phyloP scores from a whole-genome alignment of 345 rosid species.

The Eucalyptus polyanthemos region DNA sequence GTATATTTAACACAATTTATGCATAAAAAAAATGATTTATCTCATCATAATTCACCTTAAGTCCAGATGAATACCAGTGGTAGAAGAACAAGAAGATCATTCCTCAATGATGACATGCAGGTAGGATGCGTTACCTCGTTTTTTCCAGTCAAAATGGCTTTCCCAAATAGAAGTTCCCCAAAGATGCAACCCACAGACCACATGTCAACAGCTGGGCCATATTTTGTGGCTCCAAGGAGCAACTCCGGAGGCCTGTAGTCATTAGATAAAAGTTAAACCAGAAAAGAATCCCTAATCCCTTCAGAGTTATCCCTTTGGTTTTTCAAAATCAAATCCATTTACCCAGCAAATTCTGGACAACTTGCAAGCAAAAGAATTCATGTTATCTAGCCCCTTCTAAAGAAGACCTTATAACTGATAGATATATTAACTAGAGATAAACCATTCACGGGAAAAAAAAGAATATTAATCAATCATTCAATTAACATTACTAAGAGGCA shows the following conservation, averaged over 20 bases:
- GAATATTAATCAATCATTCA: not conserved
- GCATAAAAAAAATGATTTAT: not conserved
- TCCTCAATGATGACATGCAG: not conserved
- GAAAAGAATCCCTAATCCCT: not conserved
- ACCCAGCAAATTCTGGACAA: not conserved
- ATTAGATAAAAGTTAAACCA: not conserved
- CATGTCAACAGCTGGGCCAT: slow-evolving; percentile 96
- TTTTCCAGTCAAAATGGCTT: slow-evolving; percentile 86
- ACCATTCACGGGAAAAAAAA: not conserved
- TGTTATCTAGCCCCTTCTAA: not conserved
- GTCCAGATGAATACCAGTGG: not conserved
- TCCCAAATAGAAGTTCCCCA: slow-evolving; percentile 86
- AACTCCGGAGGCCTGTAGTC: slow-evolving; percentile 82
- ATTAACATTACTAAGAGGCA: not conserved
- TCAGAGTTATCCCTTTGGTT: not conserved
- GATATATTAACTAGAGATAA: not conserved
- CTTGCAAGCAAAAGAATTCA: not conserved
- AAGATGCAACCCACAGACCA: slow-evolving; percentile 97
- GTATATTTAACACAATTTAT: not conserved
- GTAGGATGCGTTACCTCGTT: slow-evolving; percentile 40
- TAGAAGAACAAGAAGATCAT: not conserved
- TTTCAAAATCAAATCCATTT: not conserved
- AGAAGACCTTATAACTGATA: not conserved
- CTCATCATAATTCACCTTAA: not conserved
- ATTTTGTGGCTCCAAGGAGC: slow-evolving; percentile 90